Evolutionary conservation across 495 filamentous ascomycete genomes (phyloP), one percentile per base, ranked within the genome.

Genomic region (Penicillium paxilli): DNA sequence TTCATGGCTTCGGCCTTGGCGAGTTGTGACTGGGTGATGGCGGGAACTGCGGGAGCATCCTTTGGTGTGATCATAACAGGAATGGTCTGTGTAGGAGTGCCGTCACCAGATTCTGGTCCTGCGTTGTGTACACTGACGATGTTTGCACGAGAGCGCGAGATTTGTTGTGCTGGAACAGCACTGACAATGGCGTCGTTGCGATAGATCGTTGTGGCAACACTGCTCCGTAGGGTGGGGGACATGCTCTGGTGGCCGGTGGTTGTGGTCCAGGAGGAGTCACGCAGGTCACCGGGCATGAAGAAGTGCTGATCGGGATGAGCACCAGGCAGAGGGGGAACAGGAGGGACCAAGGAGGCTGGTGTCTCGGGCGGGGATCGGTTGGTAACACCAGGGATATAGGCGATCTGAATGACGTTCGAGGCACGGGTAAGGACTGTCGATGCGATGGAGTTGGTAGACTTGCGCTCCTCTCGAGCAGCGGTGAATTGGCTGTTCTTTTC

Each of bases 331-430:
- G 94, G 91, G 41, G 94, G 94, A 11, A 98, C 91, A 0, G 94
- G 94, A 22, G 91, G 92, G 16, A 95, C 86, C 28, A 96, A 80
- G n/a, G 90, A 75, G 28, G 85, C 87, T 8, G 91, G 91, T 1
- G 89, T 91, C 24, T 88, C 83, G 9, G 89, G 88, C 2, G 87
- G 84, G 4, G 92, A 91, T 42, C 94, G 83, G 72, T 97, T 97
- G 50, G 92, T 98, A 65, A 98, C 92, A 41, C 94, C 94, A 44
- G 94, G 94, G 58, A 98, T 97, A 69, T 97, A 98, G 40, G 95
- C 94, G 68, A 98, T 98, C 73, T 98, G 94, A 55, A 98, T 98
- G 66, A 98, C 90, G 74, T 98, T 98, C 54, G 93, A 97, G 40
- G 94, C 94, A 42, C 94, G 87, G 5, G 94, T 98, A 49, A 96